These are phyloP conservation scores for Strigomonas oncopelti DNA, from an alignment of 208 protist genomes.

Conservation along the genomic window DNA sequence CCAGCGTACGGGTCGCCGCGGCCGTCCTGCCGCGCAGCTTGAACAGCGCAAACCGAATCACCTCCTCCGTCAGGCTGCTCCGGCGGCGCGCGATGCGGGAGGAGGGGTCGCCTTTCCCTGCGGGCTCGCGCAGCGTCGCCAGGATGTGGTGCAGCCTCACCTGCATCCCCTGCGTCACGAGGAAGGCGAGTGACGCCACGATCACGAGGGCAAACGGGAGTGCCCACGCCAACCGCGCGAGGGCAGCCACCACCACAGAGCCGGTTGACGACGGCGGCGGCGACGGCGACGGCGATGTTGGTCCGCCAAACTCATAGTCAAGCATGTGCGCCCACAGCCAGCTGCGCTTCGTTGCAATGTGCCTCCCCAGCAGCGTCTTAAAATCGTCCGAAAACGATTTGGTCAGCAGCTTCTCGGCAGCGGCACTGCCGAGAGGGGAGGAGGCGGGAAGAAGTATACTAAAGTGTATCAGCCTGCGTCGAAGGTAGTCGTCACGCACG, in stretches of 20 bases:
- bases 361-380: not conserved
- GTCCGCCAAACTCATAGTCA: not conserved
- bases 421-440: not conserved
- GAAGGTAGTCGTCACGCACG: not conserved
- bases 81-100: too few species aligned
- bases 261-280: too few species aligned
- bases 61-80: not conserved
- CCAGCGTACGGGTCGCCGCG: not conserved
- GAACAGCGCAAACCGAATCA: not conserved
- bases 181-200: conserved; percentile 20
- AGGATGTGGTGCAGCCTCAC: conserved; percentile 51
- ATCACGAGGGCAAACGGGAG: conserved; percentile 4
- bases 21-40: not conserved
- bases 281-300: too few species aligned
- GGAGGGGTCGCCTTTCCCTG: too few species aligned
- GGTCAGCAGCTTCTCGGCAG: not conserved
- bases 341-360: not conserved
- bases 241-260: not conserved
- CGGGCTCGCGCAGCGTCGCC: conserved; percentile 19
- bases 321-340: not conserved
- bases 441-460: not conserved
- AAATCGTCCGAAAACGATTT: not conserved
- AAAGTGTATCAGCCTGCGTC: not conserved
- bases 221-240: not conserved
- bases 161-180: conserved; percentile 54